Evolutionary conservation across 495 filamentous ascomycete genomes (phyloP).

Genomic region (Aspergillus saccharolyticus): DNA sequence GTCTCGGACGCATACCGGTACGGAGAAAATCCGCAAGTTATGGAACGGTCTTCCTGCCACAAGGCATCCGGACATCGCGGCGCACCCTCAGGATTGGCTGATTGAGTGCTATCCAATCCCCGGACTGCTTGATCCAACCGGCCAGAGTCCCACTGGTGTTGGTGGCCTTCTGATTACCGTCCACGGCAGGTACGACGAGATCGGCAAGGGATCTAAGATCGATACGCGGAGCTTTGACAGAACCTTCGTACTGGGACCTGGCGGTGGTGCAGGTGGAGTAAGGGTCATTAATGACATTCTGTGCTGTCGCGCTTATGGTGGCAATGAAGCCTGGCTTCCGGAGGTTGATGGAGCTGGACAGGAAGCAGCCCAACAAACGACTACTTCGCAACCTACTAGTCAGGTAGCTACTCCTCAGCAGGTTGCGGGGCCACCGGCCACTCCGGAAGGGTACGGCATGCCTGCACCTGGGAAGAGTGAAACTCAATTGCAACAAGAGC

Average conservation of each 20-base stretch:
- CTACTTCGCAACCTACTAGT: background rate
- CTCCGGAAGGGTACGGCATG: constrained; percentile 39
- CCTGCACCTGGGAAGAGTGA: constrained; percentile 37
- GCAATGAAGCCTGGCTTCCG: constrained; percentile 53
- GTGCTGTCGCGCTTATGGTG: constrained; percentile 61
- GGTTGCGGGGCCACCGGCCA: constrained; percentile 16
- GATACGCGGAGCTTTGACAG: constrained; percentile 76
- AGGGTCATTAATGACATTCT: constrained; percentile 79
- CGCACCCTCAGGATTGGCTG: constrained; percentile 63
- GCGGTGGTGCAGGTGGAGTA: constrained; percentile 54
- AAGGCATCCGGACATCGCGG: constrained; percentile 62
- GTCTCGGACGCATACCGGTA: constrained; percentile 60
- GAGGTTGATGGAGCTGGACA: constrained; percentile 27
- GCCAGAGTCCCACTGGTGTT: constrained; percentile 58
- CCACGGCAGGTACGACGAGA: constrained; percentile 79
- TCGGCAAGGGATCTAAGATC: constrained; percentile 44
- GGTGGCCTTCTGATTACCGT: constrained; percentile 75
- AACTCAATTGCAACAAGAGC: constrained; percentile 51
- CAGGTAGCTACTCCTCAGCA: constrained; percentile 7
- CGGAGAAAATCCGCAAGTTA: constrained; percentile 57
- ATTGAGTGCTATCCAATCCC: constrained; percentile 78
- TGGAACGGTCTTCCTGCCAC: constrained; percentile 71
- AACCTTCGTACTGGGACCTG: constrained; percentile 77
- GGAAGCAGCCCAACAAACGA: constrained; percentile 7
- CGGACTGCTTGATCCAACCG: constrained; percentile 64